Base-by-base conservation (phyloP, 768 basidiomycete genomes). In the Xerocomellus amylosporus region DNA sequence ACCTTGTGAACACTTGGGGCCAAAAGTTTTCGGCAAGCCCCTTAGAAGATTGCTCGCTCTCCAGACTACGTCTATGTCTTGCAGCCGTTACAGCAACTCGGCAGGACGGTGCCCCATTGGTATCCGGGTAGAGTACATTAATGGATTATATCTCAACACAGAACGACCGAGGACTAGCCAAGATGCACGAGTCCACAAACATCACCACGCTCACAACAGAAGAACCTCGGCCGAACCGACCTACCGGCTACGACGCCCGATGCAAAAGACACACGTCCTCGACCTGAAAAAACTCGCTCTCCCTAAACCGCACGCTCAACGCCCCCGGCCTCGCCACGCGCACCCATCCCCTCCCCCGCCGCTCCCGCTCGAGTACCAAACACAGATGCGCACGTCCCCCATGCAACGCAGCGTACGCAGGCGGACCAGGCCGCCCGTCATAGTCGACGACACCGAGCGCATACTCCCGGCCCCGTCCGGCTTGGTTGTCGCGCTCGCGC, bases 371-470 rank as follows among this genome's bases (percentile, higher is more conserved):
- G 9, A 65, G 59, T 38, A 64, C 65, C 22, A 64, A 36, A 57
- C 65, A 67, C 4, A 66, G 19, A 17, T 66, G 62, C 1, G 47
- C 33, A 8, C 63, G 55, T 0, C 64, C 65, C 0, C 37, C 59
- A 19, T 55, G 59, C 34, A 67, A 26, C 9, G 57, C 62, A 0
- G 65, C 62, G 15, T 64, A 59, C 8, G 65, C 65, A 0, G 57
- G 46, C 5, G 55, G 65, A 44, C 64, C 65, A 15, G 55, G 24
- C 28, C 65, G 62, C 19, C 10, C 37, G 36, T 66, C 64, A 22
- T 67, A 65, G 34, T 66, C 62, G 0, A 66, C 52, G 5, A 67
- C 65, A 5, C 59, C 62, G 14, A 66, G 63, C 17, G 20, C 60
- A 6, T 55, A 64, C 44, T 66, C 64, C 0, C 59, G 51, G 17